Conservation (phyloP, 768 basidiomycete species). For the Leucogyrophana mollusca region DNA sequence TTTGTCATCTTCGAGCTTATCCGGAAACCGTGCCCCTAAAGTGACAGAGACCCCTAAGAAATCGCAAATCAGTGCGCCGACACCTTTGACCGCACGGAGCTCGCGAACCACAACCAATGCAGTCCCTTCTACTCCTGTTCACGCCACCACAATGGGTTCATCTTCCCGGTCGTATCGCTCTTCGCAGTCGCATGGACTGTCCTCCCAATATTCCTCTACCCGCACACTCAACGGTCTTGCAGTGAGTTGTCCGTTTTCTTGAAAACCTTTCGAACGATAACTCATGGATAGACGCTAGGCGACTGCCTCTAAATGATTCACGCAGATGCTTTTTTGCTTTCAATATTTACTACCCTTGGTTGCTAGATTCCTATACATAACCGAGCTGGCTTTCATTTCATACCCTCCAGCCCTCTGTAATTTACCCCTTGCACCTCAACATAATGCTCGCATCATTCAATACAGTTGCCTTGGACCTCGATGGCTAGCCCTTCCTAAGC, state of each 20-base stretch:
- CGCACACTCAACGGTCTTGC: constrained; percentile 70
- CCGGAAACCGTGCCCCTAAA: constrained; percentile 51
- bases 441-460: constrained; percentile 37
- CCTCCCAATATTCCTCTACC: constrained; percentile 67
- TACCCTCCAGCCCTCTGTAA: constrained; percentile 43
- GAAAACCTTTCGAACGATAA: constrained; percentile 32
- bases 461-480: constrained; percentile 18
- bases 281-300: constrained; percentile 37
- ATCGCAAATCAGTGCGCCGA: constrained; percentile 85
- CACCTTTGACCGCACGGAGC: constrained; percentile 79
- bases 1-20: constrained; percentile 55
- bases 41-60: constrained; percentile 81
- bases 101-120: constrained; percentile 53
- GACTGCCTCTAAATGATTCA: constrained; percentile 30
- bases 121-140: constrained; percentile 57
- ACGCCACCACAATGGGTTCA: constrained; percentile 56
- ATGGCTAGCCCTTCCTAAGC: no score
- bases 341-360: constrained; percentile 11
- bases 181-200: constrained; percentile 67
- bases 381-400: constrained; percentile 35
- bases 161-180: constrained; percentile 65
- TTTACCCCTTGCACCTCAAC: constrained; percentile 39
- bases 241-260: constrained; percentile 46
- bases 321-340: constrained; percentile 5
- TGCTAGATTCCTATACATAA: constrained; percentile 25